phyloP scores from a whole-genome alignment of 1,139 yeast species.

The Sugiyamaella xylanicola region DNA sequence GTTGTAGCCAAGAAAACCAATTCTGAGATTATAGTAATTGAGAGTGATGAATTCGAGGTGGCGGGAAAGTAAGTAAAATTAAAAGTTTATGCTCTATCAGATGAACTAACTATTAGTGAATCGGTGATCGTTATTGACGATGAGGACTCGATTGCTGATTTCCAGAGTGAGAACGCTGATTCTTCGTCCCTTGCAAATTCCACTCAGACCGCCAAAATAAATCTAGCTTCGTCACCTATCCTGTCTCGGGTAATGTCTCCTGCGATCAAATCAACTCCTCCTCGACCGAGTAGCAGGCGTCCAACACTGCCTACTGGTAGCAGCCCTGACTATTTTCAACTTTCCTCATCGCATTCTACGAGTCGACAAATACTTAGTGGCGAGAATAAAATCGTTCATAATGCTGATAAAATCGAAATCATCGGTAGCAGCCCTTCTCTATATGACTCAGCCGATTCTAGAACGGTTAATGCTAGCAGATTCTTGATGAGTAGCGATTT shows the following conservation, averaged over 20 bases:
- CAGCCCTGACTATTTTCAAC: constrained; percentile 3
- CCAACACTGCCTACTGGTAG: too few species aligned
- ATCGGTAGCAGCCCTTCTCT: constrained; percentile 1
- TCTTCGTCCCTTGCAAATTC: too few species aligned
- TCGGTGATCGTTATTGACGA: constrained; percentile 11
- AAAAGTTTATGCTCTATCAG: not conserved
- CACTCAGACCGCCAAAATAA: not conserved
- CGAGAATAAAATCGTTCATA: not conserved
- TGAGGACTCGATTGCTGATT: not conserved
- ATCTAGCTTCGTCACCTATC: constrained; percentile 11
- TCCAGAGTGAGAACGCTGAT: not conserved
- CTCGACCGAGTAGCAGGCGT: too few species aligned
- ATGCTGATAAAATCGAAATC: not conserved
- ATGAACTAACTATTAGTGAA: not conserved
- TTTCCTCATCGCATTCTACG: constrained; percentile 16
- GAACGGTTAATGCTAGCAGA: too few species aligned
- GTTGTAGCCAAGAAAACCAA: too few species aligned
- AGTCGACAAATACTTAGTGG: not conserved
- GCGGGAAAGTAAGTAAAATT: constrained; percentile 1
- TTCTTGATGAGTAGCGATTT: constrained; percentile 1
- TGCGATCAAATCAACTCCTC: not conserved
- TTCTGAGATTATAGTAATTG: constrained; percentile 11
- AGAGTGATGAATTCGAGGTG: constrained; percentile 15
- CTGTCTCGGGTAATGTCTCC: not conserved
- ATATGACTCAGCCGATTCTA: not conserved